These are phyloP conservation scores for Plasmodium yoelii DNA, from an alignment of 169 alveolate genomes.

Conservation along the genomic window DNA sequence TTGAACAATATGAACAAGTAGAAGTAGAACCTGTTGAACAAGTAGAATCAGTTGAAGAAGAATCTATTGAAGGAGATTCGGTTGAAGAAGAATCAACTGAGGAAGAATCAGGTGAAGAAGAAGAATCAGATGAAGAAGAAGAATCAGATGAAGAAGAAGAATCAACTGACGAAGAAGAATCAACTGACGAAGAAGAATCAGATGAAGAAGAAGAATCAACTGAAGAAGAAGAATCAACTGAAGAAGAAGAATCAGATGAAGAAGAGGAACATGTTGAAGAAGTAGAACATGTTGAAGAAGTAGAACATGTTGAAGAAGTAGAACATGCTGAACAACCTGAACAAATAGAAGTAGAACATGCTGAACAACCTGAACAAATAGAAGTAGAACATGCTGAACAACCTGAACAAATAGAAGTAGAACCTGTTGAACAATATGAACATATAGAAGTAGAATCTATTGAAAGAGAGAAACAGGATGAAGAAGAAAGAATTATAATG, in stretches of 20 bases:
- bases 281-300: neutral
- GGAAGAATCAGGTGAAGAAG: neutral
- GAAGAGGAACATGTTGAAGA: neutral
- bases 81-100: neutral
- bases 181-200: neutral
- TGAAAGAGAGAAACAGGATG: too few species aligned
- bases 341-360: neutral
- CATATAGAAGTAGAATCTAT: too few species aligned
- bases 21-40: neutral
- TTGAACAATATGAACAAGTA: neutral
- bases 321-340: neutral
- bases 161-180: neutral
- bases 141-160: neutral
- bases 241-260: neutral
- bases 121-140: slow-evolving; percentile 1
- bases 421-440: neutral
- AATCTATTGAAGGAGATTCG: too few species aligned
- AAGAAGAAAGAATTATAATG: too few species aligned
- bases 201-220: neutral
- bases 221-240: neutral
- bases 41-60: neutral
- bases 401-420: neutral
- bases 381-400: neutral
- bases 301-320: neutral
- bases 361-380: neutral